These are phyloP conservation scores for Saccharomyces hybrid DNA, from an alignment of 1,139 yeast species.

Conservation along the genomic window DNA sequence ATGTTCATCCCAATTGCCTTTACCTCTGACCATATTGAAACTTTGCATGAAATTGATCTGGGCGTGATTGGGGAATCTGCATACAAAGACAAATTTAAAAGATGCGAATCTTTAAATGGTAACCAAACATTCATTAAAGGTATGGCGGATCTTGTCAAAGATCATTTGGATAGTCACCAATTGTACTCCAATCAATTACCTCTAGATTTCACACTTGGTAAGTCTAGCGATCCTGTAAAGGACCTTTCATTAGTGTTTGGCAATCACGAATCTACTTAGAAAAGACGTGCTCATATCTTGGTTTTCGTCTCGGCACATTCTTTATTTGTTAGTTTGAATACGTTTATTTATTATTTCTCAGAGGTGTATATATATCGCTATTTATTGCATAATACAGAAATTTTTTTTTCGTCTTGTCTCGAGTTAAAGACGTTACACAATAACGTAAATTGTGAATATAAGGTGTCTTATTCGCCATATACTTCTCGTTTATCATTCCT, in stretches of 20 bases:
- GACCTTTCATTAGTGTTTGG: slow-evolving; percentile 63
- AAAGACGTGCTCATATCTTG: not conserved
- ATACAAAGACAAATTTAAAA: slow-evolving; percentile 63
- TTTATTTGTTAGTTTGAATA: not conserved
- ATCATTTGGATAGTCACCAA: slow-evolving; percentile 55
- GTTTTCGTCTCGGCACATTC: not conserved
- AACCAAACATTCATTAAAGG: slow-evolving; percentile 74
- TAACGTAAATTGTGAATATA: too few species aligned
- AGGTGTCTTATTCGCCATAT: too few species aligned
- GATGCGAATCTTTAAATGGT: slow-evolving; percentile 91
- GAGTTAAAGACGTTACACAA: too few species aligned
- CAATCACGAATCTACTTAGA: slow-evolving; percentile 19
- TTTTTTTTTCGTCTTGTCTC: too few species aligned
- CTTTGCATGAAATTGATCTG: slow-evolving; percentile 85
- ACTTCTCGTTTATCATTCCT: too few species aligned
- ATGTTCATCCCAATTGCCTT: slow-evolving; percentile 90
- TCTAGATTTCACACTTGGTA: slow-evolving; percentile 59
- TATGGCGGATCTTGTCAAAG: slow-evolving; percentile 72
- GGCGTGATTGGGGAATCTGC: slow-evolving; percentile 66
- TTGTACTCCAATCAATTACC: slow-evolving; percentile 60
- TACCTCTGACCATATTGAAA: slow-evolving; percentile 93
- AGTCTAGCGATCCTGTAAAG: slow-evolving; percentile 47
- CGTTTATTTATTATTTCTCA: not conserved
- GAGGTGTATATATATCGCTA: too few species aligned
- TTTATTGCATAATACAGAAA: too few species aligned